A percentile compares a stretch with the other conserved stretches of the same genome.
Conservation (phyloP, 2,329 filamentous ascomycete genomes). For the Hypomyces rosellus region DNA sequence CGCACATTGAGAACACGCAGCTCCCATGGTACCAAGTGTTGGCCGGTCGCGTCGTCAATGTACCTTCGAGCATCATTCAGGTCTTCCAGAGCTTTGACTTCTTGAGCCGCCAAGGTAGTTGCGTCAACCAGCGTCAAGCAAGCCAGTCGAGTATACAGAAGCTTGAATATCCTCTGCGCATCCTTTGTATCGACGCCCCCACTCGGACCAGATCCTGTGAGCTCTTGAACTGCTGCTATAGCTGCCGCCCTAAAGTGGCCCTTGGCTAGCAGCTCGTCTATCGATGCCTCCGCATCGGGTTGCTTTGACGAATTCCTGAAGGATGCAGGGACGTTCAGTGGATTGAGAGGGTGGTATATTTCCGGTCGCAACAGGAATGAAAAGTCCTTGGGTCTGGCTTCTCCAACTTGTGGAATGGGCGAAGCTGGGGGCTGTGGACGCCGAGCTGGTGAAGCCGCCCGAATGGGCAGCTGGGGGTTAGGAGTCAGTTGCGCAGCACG, state of each 20-base stretch:
- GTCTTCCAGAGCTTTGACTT: constrained; percentile 58
- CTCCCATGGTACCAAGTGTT: constrained; percentile 77
- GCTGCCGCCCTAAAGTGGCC: constrained; percentile 81
- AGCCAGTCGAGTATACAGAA: constrained; percentile 75
- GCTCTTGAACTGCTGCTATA: constrained; percentile 55
- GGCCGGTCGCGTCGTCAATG: constrained; percentile 44
- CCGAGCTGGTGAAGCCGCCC: constrained; percentile 20
- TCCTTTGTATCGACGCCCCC: constrained; percentile 47
- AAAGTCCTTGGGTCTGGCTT: constrained; percentile 56
- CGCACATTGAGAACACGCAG: constrained; percentile 77
- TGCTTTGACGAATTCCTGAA: constrained; percentile 65
- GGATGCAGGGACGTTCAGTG: constrained; percentile 51
- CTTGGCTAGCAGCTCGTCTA: constrained; percentile 59
- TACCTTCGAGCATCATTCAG: constrained; percentile 52
- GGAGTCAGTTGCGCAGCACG: constrained; percentile 7
- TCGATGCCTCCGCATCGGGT: constrained; percentile 55
- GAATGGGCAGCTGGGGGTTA: constrained; percentile 7
- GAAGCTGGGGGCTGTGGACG: constrained; percentile 19
- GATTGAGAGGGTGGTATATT: constrained; percentile 75
- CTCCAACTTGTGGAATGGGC: constrained; percentile 24
- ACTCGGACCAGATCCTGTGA: constrained; percentile 45
- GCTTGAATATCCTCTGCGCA: constrained; percentile 60
- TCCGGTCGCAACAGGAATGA: constrained; percentile 72
- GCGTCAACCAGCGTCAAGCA: constrained; percentile 76
- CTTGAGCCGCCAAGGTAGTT: constrained; percentile 60